Base-by-base conservation (phyloP, 2,329 filamentous ascomycete species). In the Diaporthe ilicicola region DNA sequence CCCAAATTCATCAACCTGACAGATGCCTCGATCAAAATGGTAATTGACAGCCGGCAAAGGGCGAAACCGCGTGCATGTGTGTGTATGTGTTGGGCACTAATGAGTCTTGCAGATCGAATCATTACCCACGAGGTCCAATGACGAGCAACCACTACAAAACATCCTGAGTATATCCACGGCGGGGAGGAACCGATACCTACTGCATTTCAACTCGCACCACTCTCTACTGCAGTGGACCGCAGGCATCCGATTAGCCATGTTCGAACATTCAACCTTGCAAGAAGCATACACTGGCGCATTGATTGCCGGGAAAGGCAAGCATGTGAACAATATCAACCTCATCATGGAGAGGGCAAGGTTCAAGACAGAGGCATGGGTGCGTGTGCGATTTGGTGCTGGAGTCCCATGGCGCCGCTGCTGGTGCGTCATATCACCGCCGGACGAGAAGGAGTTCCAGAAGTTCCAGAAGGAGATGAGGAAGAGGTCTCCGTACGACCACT, bases 1-100 rank as follows among this genome's bases (percentile, higher is more conserved):
- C 79, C 82, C 53, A 84, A 83, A 72, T 99, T 98, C 80, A 95
- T 99, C 81, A 99, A 99, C 78, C 84, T 99, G 72, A 97, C 96
- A 8, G 96, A 99, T 86, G 96, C 96, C 24, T 97, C 96, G 0
- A 94, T 99, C 76, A 97, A 97, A 82, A 98, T 98, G 94, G 96
- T 98, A 87, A 75, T 82, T 74, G 56, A 42, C 39, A 39, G 34
- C 51, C 55, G n/a, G 29, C 9, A 27, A 15, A 13, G n/a, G 19
- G 53, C 34, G 42, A 27, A 10, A n/a, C 17, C 17, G 10, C 19
- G 42, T 6, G 17, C 51, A 12, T 8, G 34, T 51, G 42, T 44
- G 44, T 48, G 61, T 53, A 32, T 54, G 37, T 50, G 27, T 34
- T 34, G 42, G 19, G 50, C 56, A 67, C 72, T 78, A 62, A 78